Evolutionary conservation across 495 filamentous ascomycete genomes (phyloP).

Genomic region (Jackrogersella multiformis): DNA sequence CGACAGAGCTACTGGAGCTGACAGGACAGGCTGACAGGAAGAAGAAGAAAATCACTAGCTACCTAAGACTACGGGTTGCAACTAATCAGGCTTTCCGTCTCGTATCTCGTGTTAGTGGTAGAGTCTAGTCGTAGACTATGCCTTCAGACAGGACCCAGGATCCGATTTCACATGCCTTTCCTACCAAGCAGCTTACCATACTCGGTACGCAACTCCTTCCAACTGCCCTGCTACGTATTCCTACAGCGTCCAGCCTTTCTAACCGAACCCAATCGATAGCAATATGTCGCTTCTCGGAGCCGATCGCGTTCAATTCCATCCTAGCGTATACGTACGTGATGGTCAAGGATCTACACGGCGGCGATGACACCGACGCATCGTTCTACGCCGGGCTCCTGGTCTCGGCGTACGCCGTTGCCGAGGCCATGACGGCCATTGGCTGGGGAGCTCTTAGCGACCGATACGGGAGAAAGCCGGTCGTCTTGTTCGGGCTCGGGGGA

Average conservation of each 20-base stretch:
- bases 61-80: too few species aligned
- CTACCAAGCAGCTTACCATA: constrained; percentile 46
- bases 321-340: constrained; percentile 95
- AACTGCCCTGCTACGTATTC: background rate
- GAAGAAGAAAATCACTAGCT: background rate
- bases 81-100: background rate
- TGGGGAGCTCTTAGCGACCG: constrained; percentile 87
- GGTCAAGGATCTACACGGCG: constrained; percentile 79
- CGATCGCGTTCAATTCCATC: constrained; percentile 96
- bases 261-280: constrained; percentile 59
- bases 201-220: constrained; percentile 41
- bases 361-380: constrained; percentile 74
- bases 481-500: constrained; percentile 80
- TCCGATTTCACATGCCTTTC: constrained; percentile 40
- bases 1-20: constrained; percentile 16
- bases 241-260: background rate
- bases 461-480: constrained; percentile 83
- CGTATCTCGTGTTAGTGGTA: background rate
- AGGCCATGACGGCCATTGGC: constrained; percentile 80
- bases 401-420: constrained; percentile 86
- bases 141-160: constrained; percentile 34
- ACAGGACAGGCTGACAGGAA: background rate
- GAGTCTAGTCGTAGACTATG: constrained; percentile 13
- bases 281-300: constrained; percentile 88
- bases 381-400: constrained; percentile 90